Evolutionary conservation across 208 protist species (phyloP), one percentile per base, ranked within the genome.

Genomic region (Porcisia deanei): DNA sequence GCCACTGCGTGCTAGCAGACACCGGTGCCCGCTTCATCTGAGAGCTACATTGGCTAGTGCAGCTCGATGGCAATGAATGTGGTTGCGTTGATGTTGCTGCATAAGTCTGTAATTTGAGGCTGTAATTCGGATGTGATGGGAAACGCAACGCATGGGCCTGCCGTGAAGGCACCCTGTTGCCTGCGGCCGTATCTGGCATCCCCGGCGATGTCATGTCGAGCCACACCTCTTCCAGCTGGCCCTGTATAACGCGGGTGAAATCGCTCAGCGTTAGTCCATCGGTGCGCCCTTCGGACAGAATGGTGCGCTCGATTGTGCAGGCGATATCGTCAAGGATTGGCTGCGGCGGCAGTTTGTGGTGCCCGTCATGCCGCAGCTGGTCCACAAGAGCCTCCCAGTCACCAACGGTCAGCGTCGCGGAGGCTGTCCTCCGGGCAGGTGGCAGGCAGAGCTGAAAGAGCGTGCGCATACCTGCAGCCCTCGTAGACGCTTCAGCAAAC

Each of bases 261-360:
- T 68, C 75, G 18, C 30, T 49, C 22, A 80, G 6, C 30, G 49
- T 75, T 9, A 76, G 71, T 12, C 71, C 80, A 0, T 6, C 59
- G 1, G 64, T 5, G 14, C 34, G 72, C 9, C 16, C 9, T n/a
- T 34, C 30, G 22, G n/a, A 63, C 45, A 10, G 59, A 49, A 71
- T 70, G 22, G 75, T 41, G 8, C 39, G 75, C 16, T 60, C 61
- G 8, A 87, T 80, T 7, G 76, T 84, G 25, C 60, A 61, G 52
- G 79, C 73, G 25, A 82, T 79, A 41, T 87, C 76, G 25, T 87
- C 83, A 39, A 87, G 67, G 52, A 87, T 77, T 5, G 83, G 79
- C 45, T 77, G 72, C 18, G 83, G 83, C 9, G 83, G 83, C 58
- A 87, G n/a, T 72, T 81, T 87, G 55, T 57, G 59, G 45, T 70